These are phyloP conservation scores for Tympanopsis confertula DNA, from an alignment of 2,329 filamentous ascomycete genomes.

Conservation along the genomic window DNA sequence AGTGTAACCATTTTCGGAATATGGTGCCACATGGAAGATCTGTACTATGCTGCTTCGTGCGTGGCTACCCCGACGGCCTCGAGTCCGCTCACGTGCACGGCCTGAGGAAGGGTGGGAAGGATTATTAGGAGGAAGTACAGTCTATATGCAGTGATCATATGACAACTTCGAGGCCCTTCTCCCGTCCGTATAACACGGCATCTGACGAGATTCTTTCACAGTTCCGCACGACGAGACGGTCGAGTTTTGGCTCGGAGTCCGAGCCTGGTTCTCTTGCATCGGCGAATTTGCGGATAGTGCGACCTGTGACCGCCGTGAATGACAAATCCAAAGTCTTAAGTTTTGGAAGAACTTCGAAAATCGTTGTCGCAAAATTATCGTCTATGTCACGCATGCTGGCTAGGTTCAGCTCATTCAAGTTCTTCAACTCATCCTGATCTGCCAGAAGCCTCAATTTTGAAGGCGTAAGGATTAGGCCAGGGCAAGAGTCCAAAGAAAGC, in stretches of 20 bases:
- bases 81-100: no score
- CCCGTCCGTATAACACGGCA: conserved; percentile 18
- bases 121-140: no score
- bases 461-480: no score
- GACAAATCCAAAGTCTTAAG: conserved; percentile 20
- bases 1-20: no score
- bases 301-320: conserved; percentile 18
- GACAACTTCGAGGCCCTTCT: conserved; percentile 14
- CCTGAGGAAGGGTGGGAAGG: no score
- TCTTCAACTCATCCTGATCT: no score
- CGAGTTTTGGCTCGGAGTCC: conserved; percentile 5
- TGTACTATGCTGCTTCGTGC: no score
- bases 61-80: no score
- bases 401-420: neutral
- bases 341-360: conserved; percentile 9
- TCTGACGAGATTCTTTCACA: conserved; percentile 18
- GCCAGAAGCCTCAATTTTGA: no score
- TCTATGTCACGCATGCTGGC: neutral
- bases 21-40: no score
- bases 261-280: neutral
- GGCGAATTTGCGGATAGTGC: conserved; percentile 17
- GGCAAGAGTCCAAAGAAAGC: no score
- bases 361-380: neutral
- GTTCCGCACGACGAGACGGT: conserved; percentile 12
- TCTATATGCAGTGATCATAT: no score